Percentiles rank a stretch among this genome's conserved stretches.
These are phyloP conservation scores for Calonectria multiphialidica DNA, from an alignment of 2,329 filamentous ascomycete genomes.

Conservation along the genomic window DNA sequence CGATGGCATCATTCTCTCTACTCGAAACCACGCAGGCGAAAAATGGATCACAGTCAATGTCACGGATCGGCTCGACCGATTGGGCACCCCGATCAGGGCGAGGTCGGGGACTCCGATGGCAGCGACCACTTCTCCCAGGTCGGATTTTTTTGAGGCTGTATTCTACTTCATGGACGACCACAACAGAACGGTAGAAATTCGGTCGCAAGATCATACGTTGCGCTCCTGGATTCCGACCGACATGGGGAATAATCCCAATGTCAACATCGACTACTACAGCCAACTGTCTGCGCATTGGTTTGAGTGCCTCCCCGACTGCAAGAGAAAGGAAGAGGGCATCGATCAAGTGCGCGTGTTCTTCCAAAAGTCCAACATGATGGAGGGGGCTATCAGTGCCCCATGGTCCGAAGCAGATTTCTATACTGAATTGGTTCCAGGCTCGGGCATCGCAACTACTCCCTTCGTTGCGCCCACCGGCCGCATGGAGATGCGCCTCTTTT, in stretches of 20 bases:
- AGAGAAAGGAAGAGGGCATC: not conserved
- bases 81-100: not conserved
- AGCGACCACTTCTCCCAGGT: not conserved
- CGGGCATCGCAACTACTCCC: not conserved
- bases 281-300: not conserved
- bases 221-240: not conserved
- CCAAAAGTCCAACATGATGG: not conserved
- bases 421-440: not conserved
- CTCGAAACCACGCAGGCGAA: not conserved
- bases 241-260: not conserved
- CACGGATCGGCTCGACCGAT: not conserved
- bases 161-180: not conserved
- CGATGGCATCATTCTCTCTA: not conserved
- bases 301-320: not conserved
- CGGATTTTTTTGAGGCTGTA: not conserved
- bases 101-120: not conserved
- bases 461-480: not conserved
- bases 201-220: not conserved
- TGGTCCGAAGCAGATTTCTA: not conserved
- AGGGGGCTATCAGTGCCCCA: not conserved
- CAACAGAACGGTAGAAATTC: not conserved
- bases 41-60: not conserved
- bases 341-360: conserved; percentile 1
- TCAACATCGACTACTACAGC: not conserved
- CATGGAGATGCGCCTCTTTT: conserved; percentile 2